A percentile compares a stretch with the other conserved stretches of the same genome.
phyloP scores from a whole-genome alignment of 805 yeast genomes.

The Candida schatavii region DNA sequence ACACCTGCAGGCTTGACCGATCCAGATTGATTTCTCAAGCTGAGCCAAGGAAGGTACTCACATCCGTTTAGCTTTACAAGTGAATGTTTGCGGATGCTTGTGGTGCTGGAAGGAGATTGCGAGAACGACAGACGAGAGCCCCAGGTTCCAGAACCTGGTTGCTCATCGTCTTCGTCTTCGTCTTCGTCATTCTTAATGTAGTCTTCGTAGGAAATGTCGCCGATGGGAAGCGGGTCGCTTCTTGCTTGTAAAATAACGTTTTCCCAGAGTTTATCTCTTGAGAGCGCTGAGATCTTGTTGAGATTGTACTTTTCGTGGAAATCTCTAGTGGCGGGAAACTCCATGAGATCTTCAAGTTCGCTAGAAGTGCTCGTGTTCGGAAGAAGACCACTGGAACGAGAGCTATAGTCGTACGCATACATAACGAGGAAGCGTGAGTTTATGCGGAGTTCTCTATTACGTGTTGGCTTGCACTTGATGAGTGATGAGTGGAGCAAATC shows the following conservation, averaged over 20 bases:
- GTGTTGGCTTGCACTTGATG: constrained; percentile 2
- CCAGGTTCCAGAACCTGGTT: constrained; percentile 12
- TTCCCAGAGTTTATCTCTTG: constrained; percentile 53
- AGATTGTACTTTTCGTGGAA: constrained; percentile 26
- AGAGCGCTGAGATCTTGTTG: constrained; percentile 35
- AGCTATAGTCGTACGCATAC: constrained; percentile 49
- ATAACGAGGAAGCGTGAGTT: constrained; percentile 48
- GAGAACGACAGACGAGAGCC: neutral
- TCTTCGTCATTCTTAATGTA: constrained; percentile 23
- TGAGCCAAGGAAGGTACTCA: constrained; percentile 24
- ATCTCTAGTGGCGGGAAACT: constrained; percentile 17
- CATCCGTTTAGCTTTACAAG: constrained; percentile 19
- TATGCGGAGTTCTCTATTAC: constrained; percentile 47
- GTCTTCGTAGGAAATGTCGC: constrained; percentile 16
- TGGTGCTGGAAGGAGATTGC: constrained; percentile 4
- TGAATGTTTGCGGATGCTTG: neutral
- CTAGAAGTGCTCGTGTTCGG: constrained; percentile 16
- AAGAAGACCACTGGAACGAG: constrained; percentile 30
- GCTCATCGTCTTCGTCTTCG: constrained; percentile 7
- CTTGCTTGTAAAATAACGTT: constrained; percentile 54
- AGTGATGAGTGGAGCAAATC: neutral
- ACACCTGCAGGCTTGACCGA: constrained; percentile 37
- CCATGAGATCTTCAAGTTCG: constrained; percentile 13
- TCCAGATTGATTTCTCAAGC: constrained; percentile 2
- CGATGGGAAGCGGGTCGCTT: constrained; percentile 31